Base-by-base conservation (phyloP, 306 rosid genomes). In the Cucumis cinereus region DNA sequence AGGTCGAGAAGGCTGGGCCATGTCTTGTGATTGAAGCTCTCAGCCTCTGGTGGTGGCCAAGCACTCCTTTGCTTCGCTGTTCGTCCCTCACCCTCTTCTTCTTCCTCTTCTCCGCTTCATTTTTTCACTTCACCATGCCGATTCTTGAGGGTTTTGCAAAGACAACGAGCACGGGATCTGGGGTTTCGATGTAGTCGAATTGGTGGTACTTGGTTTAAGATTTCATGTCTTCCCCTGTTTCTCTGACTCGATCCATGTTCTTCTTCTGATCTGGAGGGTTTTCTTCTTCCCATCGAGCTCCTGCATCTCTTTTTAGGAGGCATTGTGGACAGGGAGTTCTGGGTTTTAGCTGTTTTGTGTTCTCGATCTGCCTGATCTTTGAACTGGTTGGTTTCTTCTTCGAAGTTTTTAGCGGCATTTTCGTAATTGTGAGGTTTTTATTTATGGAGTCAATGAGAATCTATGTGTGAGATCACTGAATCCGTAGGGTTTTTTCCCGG, bases 241-340 rank as follows among this genome's bases (percentile, higher is more conserved):
- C 85, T 81, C 77, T 71, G 40, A 68, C 77, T 83, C 67, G 73
- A 17, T 64, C 30, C 63, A 75, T 35, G 67, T 30, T 38, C 3
- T 59, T 74, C 52, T 69, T 64, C 78, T 76, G 89, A 88, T 88
- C 89, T 60, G 81, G 76, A 35, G 16, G 28, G 43, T 80, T 76
- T 73, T 33, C 63, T 33, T 28, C 80, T 83, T 66, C 52, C 20
- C 73, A 73, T 59, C 63, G 78, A 78, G 40, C 55, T 55, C 24
- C 74, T 49, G 24, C 38, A 5, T 23, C 56, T 1, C 15, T 45
- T 20, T 68, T 72, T 2, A n/a, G 5, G 26, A 30, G 36, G 30
- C 79, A 74, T 80, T 76, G 45, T 76, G 67, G 30, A 9, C 24
- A 23, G 68, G 57, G 3, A 14, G 28, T 14, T 16, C 60, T 6